Percentiles rank a stretch among this genome's conserved stretches.
Conservation (phyloP, 208 protist genomes). For the Acanthamoeba culbertsoni region DNA sequence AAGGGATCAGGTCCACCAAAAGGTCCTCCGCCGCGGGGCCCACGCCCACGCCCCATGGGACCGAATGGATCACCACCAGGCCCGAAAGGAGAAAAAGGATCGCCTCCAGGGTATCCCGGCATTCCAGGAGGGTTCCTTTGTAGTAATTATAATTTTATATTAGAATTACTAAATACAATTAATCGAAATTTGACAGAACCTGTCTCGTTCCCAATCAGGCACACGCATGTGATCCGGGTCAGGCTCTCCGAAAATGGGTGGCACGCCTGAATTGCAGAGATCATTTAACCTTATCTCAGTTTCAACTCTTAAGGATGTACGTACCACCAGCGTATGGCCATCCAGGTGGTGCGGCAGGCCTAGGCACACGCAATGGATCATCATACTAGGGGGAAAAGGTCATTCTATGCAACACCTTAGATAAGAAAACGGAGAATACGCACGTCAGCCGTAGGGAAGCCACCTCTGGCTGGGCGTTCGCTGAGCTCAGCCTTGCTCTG, state of each 20-base stretch:
- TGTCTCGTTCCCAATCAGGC: constrained; percentile 1
- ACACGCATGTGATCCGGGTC: constrained; percentile 10
- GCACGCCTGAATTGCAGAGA: background rate
- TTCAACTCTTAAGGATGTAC: background rate
- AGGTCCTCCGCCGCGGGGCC: background rate
- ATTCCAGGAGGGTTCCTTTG: background rate
- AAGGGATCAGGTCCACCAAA: background rate
- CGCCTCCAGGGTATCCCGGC: background rate
- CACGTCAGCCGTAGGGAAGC: background rate
- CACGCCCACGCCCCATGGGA: background rate
- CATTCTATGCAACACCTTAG: too few species aligned
- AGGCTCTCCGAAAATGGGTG: background rate
- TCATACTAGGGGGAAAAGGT: background rate
- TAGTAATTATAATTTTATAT: too few species aligned
- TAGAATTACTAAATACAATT: too few species aligned
- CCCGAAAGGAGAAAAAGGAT: background rate
- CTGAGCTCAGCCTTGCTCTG: background rate
- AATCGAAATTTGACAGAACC: background rate
- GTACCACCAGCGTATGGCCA: too few species aligned
- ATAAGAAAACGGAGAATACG: background rate
- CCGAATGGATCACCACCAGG: background rate
- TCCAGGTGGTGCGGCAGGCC: background rate
- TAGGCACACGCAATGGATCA: background rate
- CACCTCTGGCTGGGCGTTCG: background rate
- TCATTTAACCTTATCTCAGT: background rate